A percentile compares a stretch with the other conserved stretches of the same genome.
Conservation (phyloP, 345 rosid genomes). For the Cardamine occulta region DNA sequence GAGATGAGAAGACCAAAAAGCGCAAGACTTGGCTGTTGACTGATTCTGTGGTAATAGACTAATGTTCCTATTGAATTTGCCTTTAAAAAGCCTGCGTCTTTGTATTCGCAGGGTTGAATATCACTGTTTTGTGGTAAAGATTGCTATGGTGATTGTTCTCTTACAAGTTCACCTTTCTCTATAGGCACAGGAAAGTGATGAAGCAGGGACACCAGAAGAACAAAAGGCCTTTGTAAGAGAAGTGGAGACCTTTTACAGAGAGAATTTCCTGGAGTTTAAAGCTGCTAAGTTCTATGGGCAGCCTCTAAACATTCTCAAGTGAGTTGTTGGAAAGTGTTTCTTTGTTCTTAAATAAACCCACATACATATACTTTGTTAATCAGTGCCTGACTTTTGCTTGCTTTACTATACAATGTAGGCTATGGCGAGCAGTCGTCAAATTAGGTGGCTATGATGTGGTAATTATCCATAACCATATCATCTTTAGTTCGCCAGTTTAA, state of each 20-base stretch:
- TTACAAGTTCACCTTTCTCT: slow-evolving; percentile 26
- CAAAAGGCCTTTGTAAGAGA: slow-evolving; percentile 69
- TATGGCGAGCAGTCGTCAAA: slow-evolving; percentile 78
- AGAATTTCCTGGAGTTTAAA: slow-evolving; percentile 66
- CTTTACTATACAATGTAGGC: slow-evolving; percentile 53
- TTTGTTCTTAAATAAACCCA: slow-evolving; percentile 12
- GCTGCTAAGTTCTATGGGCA: slow-evolving; percentile 77
- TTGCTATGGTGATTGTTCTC: not conserved
- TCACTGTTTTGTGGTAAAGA: slow-evolving; percentile 9
- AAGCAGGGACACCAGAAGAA: slow-evolving; percentile 71
- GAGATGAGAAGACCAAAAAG: slow-evolving; percentile 44
- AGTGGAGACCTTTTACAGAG: slow-evolving; percentile 65
- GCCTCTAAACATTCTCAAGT: slow-evolving; percentile 82
- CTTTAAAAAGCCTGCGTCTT: not conserved
- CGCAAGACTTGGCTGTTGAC: slow-evolving; percentile 64
- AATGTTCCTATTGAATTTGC: not conserved
- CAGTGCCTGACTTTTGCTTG: slow-evolving; percentile 28
- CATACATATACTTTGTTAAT: slow-evolving; percentile 11
- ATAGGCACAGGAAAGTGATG: slow-evolving; percentile 64
- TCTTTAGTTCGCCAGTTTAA: slow-evolving; percentile 10
- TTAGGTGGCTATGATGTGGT: slow-evolving; percentile 95
- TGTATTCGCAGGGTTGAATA: not conserved
- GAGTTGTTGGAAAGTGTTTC: slow-evolving; percentile 39
- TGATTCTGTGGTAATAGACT: slow-evolving; percentile 57
- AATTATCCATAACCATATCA: slow-evolving; percentile 41